phyloP scores from a whole-genome alignment of 768 basidiomycete species.

The Russula griseocarnosa region DNA sequence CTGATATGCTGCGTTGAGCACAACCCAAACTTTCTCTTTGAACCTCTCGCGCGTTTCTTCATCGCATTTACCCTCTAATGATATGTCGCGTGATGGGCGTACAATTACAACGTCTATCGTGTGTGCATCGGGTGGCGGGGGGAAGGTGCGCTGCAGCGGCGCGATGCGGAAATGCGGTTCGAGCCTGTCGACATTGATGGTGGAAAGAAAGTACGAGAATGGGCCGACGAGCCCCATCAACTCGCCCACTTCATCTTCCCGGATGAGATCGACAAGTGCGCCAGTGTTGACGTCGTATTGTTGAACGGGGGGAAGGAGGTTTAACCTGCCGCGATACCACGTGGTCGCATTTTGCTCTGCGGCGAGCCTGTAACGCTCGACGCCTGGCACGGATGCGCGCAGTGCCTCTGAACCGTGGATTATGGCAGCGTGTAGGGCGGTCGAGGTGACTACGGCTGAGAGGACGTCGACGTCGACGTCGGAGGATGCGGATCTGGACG shows the following conservation, averaged over 20 bases:
- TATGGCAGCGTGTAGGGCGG: slow-evolving; percentile 79
- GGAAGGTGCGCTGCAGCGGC: slow-evolving; percentile 51
- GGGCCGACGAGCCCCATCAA: slow-evolving; percentile 37
- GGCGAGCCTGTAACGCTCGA: slow-evolving; percentile 86
- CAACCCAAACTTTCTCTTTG: slow-evolving; percentile 48
- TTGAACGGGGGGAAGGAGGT: slow-evolving; percentile 50
- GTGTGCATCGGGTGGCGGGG: slow-evolving; percentile 38
- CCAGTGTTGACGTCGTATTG: slow-evolving; percentile 55
- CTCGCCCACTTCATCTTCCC: too few relatives aligned
- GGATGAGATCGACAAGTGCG: slow-evolving; percentile 41
- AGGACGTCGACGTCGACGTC: slow-evolving; percentile 31
- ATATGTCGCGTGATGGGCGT: slow-evolving; percentile 63
- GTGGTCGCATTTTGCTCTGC: slow-evolving; percentile 67
- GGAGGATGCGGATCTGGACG: neutral
- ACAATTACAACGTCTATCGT: slow-evolving; percentile 74
- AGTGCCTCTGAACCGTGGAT: slow-evolving; percentile 77
- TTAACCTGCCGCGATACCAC: slow-evolving; percentile 63
- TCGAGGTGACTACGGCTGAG: slow-evolving; percentile 84
- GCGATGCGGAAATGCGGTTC: slow-evolving; percentile 79
- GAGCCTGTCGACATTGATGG: slow-evolving; percentile 79
- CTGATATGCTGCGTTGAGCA: slow-evolving; percentile 68
- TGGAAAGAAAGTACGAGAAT: slow-evolving; percentile 81
- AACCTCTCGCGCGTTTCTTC: slow-evolving; percentile 46
- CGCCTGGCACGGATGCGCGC: slow-evolving; percentile 61
- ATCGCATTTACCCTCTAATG: slow-evolving; percentile 40